A percentile compares a stretch with the other conserved stretches of the same genome.
phyloP scores from a whole-genome alignment of 345 rosid genomes.

The Eucalyptus brandiana region DNA sequence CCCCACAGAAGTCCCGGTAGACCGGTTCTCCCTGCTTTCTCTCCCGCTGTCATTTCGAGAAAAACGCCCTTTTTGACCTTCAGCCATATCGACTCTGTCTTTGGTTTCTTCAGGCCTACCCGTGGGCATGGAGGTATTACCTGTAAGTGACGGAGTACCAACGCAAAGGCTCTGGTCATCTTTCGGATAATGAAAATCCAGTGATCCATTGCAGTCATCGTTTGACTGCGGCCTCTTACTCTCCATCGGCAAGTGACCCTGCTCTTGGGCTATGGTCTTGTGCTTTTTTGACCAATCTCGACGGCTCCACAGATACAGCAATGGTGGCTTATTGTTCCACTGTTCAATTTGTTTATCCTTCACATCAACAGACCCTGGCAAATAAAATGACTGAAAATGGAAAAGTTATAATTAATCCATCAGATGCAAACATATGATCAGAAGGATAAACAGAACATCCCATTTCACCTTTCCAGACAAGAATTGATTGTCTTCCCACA shows the following conservation, averaged over 20 bases:
- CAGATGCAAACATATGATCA: neutral
- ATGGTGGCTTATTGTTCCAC: constrained; percentile 64
- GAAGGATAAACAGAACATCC: neutral
- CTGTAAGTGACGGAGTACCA: neutral
- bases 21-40: constrained; percentile 3
- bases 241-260: constrained; percentile 18
- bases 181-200: constrained; percentile 1
- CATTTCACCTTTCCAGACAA: constrained; percentile 70
- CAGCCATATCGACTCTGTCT: neutral
- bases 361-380: constrained; percentile 72
- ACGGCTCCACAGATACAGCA: constrained; percentile 89
- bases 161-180: neutral
- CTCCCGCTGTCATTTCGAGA: neutral
- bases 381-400: constrained; percentile 70
- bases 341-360: constrained; percentile 65
- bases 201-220: neutral
- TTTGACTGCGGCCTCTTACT: neutral
- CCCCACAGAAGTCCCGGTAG: neutral
- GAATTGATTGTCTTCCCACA: constrained; percentile 60
- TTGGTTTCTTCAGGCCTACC: constrained; percentile 11
- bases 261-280: constrained; percentile 43
- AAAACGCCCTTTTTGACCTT: neutral
- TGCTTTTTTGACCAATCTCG: constrained; percentile 46
- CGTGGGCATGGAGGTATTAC: neutral
- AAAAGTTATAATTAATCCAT: neutral